phyloP scores from a whole-genome alignment of 202 grass and related monocot species.

The Hordeum pubiflorum region DNA sequence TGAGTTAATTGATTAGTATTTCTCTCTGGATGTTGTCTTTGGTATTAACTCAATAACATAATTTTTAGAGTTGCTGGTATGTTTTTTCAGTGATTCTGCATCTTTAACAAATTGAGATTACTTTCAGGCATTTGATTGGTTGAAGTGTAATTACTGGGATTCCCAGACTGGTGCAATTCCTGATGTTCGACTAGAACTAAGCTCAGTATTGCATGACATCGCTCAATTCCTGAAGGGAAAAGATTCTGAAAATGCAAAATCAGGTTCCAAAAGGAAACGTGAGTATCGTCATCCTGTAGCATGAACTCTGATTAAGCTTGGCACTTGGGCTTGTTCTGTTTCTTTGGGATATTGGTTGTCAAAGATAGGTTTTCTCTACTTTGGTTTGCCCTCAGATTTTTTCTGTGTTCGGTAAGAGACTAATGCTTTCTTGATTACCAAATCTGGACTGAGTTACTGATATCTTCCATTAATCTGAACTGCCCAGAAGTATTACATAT shows the following conservation, averaged over 20 bases:
- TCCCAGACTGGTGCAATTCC: conserved; percentile 61
- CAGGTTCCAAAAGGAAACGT: conserved; percentile 61
- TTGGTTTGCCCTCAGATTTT: conserved; percentile 33
- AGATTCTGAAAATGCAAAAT: conserved; percentile 32
- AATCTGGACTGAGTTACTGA: neutral
- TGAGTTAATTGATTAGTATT: neutral
- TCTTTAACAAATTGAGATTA: conserved; percentile 30
- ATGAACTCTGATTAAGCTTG: neutral
- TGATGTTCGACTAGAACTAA: conserved; percentile 60
- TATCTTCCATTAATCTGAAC: conserved; percentile 1
- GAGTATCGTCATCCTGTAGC: conserved; percentile 34
- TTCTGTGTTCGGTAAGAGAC: conserved; percentile 32
- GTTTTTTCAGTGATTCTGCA: conserved; percentile 16
- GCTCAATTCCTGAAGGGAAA: conserved; percentile 41
- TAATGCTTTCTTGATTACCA: conserved; percentile 13
- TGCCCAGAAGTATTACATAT: neutral
- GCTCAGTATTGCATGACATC: conserved; percentile 48
- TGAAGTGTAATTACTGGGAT: conserved; percentile 85
- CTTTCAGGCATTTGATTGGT: conserved; percentile 87
- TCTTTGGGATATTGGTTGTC: conserved; percentile 14
- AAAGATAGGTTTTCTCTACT: conserved; percentile 24
- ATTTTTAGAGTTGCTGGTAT: neutral
- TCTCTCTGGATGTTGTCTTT: neutral
- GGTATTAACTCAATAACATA: neutral
- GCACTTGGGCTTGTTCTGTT: neutral